Base-by-base conservation (phyloP, 257 asterid genomes). In the Craterostigma plantagineum region DNA sequence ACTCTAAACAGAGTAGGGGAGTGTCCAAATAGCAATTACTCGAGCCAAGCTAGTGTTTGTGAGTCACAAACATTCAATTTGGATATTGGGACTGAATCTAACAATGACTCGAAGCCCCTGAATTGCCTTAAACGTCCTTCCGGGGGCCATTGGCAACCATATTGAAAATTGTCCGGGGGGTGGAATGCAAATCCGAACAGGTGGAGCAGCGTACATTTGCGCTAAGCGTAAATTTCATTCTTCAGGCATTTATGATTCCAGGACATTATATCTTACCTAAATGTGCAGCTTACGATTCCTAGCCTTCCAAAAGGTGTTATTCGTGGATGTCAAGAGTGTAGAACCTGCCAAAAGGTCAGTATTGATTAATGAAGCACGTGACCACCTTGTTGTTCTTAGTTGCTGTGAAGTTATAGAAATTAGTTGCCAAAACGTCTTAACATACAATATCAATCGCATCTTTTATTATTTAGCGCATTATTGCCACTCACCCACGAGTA, bases 261-360 rank as follows among this genome's bases (percentile, higher is more conserved):
- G 38, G 13, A 8, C n/a, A 7, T 17, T 34, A 14, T 40, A 35
- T 34, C 14, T 34, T 16, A 13, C 43, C 36, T 59, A 12, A 18
- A 27, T 14, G 14, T 50, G 55, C 33, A 49, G 37, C 38, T 57
- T 42, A 43, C 51, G 16, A 14, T 37, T 46, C 55, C 46, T 14
- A 62, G 64, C 53, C 93, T 87, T 42, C 82, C 93, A 0, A 79
- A 73, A 71, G 95, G 95, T 57, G 81, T 76, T 49, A 53, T 69
- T 58, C 92, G 93, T 54, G 97, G 97, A 45, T 81, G 97, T 61
- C 75, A 75, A 66, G 62, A 58, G 38, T 82, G 95, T 69, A 65
- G 46, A 60, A 70, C 57, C 69, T 82, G 97, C 70, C 95, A 79
- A 61, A 82, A 70, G 93, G 98, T 68, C 30, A 23, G 51, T 62